These are phyloP conservation scores for Chrysoporthe deuterocubensis DNA, from an alignment of 2,329 filamentous ascomycete genomes.

Conservation along the genomic window DNA sequence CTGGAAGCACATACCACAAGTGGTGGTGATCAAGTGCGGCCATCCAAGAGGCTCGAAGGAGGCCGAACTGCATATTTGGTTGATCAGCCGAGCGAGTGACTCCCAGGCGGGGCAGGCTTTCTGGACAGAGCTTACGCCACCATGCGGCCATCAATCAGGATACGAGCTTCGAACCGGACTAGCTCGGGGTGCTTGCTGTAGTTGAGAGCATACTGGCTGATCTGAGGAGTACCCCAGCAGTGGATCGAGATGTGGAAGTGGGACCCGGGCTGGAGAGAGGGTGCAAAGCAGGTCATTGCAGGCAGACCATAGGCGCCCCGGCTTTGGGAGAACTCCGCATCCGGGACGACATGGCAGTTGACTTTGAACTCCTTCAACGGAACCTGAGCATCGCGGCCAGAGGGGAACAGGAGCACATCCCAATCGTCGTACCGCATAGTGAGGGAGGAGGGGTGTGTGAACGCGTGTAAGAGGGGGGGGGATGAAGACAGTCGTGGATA, in stretches of 20 bases:
- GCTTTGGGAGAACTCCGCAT: slow-evolving; percentile 56
- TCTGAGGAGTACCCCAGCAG: slow-evolving; percentile 67
- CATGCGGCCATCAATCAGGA: slow-evolving; percentile 70
- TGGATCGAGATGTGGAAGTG: slow-evolving; percentile 77
- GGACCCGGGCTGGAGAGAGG: slow-evolving; percentile 60
- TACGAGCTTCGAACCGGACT: slow-evolving; percentile 66
- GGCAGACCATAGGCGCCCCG: slow-evolving; percentile 59
- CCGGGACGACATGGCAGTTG: slow-evolving; percentile 70
- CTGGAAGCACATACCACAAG: slow-evolving; percentile 42
- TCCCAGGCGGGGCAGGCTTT: no score
- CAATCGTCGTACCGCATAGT: slow-evolving; percentile 84
- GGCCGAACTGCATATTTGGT: slow-evolving; percentile 50
- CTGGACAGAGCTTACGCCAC: slow-evolving; percentile 56
- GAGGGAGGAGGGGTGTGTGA: background rate
- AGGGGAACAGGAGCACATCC: slow-evolving; percentile 82
- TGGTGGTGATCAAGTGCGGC: slow-evolving; percentile 54
- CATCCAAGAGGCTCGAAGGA: slow-evolving; percentile 57
- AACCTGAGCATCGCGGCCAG: slow-evolving; percentile 56
- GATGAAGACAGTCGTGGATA: background rate
- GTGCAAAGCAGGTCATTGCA: slow-evolving; percentile 72
- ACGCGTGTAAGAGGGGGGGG: background rate
- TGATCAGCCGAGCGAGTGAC: background rate
- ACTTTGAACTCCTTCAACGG: slow-evolving; percentile 85
- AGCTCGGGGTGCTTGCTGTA: slow-evolving; percentile 61
- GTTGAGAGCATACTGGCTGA: slow-evolving; percentile 60